These are phyloP conservation scores for Exophiala dermatitidis DNA, from an alignment of 2,329 filamentous ascomycete species.

Conservation along the genomic window DNA sequence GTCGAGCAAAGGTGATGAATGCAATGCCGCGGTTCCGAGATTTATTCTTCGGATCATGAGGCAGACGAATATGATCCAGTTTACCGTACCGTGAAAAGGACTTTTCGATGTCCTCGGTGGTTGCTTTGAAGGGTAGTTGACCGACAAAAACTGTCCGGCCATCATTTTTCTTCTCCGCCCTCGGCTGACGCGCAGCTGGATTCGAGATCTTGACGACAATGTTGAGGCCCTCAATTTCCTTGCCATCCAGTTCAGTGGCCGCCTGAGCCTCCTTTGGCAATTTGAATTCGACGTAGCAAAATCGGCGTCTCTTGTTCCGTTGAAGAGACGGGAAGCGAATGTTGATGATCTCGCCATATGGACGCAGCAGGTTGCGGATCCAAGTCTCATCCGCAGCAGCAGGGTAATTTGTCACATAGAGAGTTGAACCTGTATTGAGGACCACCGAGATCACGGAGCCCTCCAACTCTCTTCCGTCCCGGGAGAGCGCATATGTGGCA, in stretches of 20 bases:
- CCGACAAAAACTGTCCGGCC: constrained; percentile 77
- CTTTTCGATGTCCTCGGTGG: constrained; percentile 61
- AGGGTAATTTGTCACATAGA: constrained; percentile 89
- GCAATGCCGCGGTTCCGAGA: constrained; percentile 61
- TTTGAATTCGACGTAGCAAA: constrained; percentile 92
- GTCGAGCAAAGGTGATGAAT: constrained; percentile 68
- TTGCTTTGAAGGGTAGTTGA: constrained; percentile 56
- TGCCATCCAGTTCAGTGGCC: constrained; percentile 65
- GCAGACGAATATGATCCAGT: constrained; percentile 64
- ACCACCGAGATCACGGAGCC: constrained; percentile 66
- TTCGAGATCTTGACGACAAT: constrained; percentile 79
- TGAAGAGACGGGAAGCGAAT: constrained; percentile 88
- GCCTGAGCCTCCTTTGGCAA: constrained; percentile 59
- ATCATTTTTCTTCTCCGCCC: constrained; percentile 75
- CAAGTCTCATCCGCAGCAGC: constrained; percentile 44
- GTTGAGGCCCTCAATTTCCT: constrained; percentile 58
- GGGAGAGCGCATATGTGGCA: constrained; percentile 69
- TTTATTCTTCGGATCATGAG: constrained; percentile 59
- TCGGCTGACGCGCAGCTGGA: constrained; percentile 66
- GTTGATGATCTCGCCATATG: constrained; percentile 73
- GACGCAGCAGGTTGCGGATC: constrained; percentile 50
- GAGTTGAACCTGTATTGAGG: constrained; percentile 67
- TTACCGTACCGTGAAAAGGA: constrained; percentile 69
- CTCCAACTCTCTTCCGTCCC: constrained; percentile 72
- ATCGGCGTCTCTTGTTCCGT: constrained; percentile 78